Conservation (phyloP, 495 filamentous ascomycete genomes). For the Corynascus novoguineensis region DNA sequence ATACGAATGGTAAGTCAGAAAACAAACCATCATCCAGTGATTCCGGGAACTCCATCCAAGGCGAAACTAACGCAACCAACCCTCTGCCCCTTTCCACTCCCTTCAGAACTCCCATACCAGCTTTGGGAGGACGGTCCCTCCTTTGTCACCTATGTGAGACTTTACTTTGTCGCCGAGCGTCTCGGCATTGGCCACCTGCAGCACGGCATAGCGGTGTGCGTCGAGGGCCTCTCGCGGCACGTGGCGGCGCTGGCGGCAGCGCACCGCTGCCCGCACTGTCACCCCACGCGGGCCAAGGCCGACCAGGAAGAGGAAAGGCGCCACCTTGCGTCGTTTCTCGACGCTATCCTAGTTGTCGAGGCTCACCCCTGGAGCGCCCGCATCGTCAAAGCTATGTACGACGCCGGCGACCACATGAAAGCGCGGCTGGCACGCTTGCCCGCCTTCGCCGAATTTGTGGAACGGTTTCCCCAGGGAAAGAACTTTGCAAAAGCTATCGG, state of each 20-base stretch:
- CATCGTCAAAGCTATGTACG: constrained; percentile 11
- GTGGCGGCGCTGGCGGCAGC: not conserved
- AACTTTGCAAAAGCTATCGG: constrained; percentile 4
- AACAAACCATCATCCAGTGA: not conserved
- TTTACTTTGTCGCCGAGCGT: constrained; percentile 6
- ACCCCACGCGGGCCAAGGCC: not conserved
- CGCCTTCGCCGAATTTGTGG: not conserved
- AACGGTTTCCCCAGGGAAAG: not conserved
- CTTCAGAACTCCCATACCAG: not conserved
- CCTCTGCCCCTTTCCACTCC: not conserved
- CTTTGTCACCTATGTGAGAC: constrained; percentile 3
- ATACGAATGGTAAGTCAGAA: not conserved
- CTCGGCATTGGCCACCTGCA: not conserved
- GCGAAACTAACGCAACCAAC: not conserved
- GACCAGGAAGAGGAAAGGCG: not conserved
- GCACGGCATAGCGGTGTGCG: not conserved
- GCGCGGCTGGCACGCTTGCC: not conserved
- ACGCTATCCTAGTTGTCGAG: constrained; percentile 3
- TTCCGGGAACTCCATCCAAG: not conserved
- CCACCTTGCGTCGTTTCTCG: constrained; percentile 5
- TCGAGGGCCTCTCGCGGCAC: not conserved
- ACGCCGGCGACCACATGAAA: constrained; percentile 8
- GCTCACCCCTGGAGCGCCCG: constrained; percentile 6
- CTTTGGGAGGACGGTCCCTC: not conserved
- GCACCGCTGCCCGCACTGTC: not conserved